A percentile compares a stretch with the other conserved stretches of the same genome.
These are phyloP conservation scores for Tremella mesenterica DNA, from an alignment of 768 basidiomycete genomes.

Conservation along the genomic window DNA sequence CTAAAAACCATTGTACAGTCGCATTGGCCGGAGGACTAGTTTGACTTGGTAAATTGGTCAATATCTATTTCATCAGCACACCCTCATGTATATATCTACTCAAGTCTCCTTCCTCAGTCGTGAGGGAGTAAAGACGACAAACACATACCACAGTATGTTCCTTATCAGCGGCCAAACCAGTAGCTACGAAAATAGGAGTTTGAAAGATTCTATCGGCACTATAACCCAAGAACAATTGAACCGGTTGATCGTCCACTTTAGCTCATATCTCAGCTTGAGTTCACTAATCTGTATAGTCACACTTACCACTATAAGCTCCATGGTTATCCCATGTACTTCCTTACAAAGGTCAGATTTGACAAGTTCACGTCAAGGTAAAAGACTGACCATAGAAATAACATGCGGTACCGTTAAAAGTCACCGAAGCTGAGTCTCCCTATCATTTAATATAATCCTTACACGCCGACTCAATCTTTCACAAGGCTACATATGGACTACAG, in stretches of 20 bases:
- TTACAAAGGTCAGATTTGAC: conserved; percentile 1
- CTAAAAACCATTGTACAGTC: conserved; percentile 16
- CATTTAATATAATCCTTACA: too few species aligned
- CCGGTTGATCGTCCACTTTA: conserved; percentile 7
- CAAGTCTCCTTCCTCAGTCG: too few species aligned
- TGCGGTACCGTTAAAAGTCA: conserved; percentile 8
- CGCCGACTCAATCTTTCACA: too few species aligned
- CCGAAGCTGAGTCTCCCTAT: background rate
- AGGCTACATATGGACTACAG: too few species aligned
- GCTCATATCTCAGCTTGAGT: conserved; percentile 1
- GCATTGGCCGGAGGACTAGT: conserved; percentile 8
- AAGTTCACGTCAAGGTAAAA: background rate
- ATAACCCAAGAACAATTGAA: background rate
- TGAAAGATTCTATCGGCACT: conserved; percentile 1
- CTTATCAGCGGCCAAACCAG: conserved; percentile 5
- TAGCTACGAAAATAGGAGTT: conserved; percentile 4
- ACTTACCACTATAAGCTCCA: conserved; percentile 1
- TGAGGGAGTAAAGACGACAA: too few species aligned
- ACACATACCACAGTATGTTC: conserved; percentile 20
- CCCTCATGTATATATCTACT: background rate
- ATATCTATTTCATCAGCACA: conserved; percentile 1
- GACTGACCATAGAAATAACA: conserved; percentile 3
- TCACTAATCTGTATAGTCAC: conserved; percentile 1
- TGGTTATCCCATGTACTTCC: conserved; percentile 18
- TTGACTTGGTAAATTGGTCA: conserved; percentile 5